Base-by-base conservation (phyloP, 768 basidiomycete species). In the Trametes cinnabarina region DNA sequence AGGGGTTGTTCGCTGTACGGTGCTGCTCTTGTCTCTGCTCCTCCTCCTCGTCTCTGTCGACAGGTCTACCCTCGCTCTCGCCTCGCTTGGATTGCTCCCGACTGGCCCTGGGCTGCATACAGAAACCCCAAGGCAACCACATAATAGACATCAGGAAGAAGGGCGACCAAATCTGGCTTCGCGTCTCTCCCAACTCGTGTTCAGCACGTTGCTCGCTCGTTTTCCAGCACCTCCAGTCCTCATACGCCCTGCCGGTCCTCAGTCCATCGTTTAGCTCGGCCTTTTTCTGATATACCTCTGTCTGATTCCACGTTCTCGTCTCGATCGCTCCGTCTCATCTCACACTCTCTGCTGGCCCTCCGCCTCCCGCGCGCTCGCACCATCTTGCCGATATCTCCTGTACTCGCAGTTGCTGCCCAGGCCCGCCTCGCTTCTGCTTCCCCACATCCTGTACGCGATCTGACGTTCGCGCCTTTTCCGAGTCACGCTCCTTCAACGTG, bases 171-270 rank as follows among this genome's bases (percentile, higher is more conserved):
- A 60, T 57, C 65, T 69, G 53, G 62, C 68, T 69, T 68, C 63
- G 57, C 69, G 42, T 63, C 57, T 50, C 72, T 32, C n/a, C n/a
- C 70, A 76, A 82, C 85, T 85, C 87, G 87, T 88, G 87, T 85
- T 77, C 67, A 77, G 79, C 87, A 89, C 87, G 87, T 88, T 88
- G 79, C 75, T 76, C 73, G 70, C 75, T 72, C 79, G 65, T 71
- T 73, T 68, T 59, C 69, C 74, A 71, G 63, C 51, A 47, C 53
- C 58, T 66, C 63, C 57, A 50, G 46, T 14, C 46, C 30, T 22
- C 25, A 26, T 34, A 39, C 46, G 17, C 23, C 57, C 50, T 14
- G 22, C 51, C 10, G 25, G 51, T 19, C 23, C 20, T 20, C 58
- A 39, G 58, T 41, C 41, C 42, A 37, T 50, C 58, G 17, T 58